Evolutionary conservation across 345 rosid genomes (phyloP), one percentile per base, ranked within the genome.

Genomic region (Punica granatum): DNA sequence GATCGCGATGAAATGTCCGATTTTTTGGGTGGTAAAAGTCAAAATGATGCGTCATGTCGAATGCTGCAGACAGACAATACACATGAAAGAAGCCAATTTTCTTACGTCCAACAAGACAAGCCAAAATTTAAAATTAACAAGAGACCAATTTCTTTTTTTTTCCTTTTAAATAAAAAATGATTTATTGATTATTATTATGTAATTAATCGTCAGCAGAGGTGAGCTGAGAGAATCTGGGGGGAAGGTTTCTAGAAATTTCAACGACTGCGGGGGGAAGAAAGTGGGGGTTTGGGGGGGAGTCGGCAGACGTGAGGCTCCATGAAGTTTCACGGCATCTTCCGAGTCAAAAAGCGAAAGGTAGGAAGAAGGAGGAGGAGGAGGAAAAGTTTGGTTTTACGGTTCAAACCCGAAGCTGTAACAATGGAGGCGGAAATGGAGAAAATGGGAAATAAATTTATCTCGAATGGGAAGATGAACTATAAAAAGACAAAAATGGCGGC

Each of bases 271-370:
- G 60, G 32, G 34, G 4, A 30, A 18, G 61, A 14, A 28, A 19
- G 58, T 9, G 31, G 3, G 6, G 61, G 19, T 0, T 28, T 26
- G 31, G 4, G 18, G 7, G 12, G 31, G 4, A 12, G 15, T 1
- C 25, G 7, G 30, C 25, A 10, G 66, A 63, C 23, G 32, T 35
- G 46, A 21, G 14, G 69, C n/a, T 48, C 12, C 41, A 46, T 28
- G 16, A 43, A 48, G 14, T 43, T 66, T 66, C 69, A 66, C 3
- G 59, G 30, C 60, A 48, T 28, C 60, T 66, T 66, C 69, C 19
- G 36, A 30, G 59, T 49, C 39, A 23, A 48, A 34, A 67, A 31
- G 35, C 35, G 9, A 69, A 35, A 39, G n/a, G n/a, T 41, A 12
- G 33, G 69, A 41, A 66, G 5, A 35, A 60, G 23, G 23, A 10